Base-by-base conservation (phyloP, 2,329 filamentous ascomycete genomes). In the Coniochaeta pulveracea region DNA sequence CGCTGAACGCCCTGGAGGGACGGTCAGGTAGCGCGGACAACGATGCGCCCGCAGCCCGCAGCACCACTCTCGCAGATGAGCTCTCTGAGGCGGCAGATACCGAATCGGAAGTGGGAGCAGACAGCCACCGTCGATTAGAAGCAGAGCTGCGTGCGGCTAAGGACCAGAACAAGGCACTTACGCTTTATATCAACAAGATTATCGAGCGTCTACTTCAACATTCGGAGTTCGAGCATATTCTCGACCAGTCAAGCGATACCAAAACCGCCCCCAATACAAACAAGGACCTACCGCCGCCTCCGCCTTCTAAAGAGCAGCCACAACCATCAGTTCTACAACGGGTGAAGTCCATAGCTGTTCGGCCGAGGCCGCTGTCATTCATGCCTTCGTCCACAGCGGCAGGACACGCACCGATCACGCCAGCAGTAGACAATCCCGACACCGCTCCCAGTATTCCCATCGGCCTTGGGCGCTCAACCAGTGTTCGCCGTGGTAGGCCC, bases 181-280 rank as follows among this genome's bases (percentile, higher is more conserved):
- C 86, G 16, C 67, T 96, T 43, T 98, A 98, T 63, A 95, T 98
- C 65, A 94, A 96, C 72, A 93, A 91, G 63, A 96, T 98, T 55
- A 94, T 98, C 54, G 91, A 91, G 55, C 82, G 91, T 36, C 74
- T 98, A 27, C 71, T 98, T 40, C 83, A 93, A 52, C 84, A 95
- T 58, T 83, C 93, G 49, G 88, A 93, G 45, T 96, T 94, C 45
- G 89, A 98, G 60, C 78, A 85, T 40, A 93, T 96, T 39, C 68
- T 95, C 25, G 85, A 93, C 52, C 82, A 85, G 55, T 83, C 80
- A 7, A 73, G 74, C 33, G 73, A 80, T 36, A 61, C 65, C 42
- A 75, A 76, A 46, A 59, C 63, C 18, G 47, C 55, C 17, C 48
- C 43, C 19, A 71, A 81, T 49, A 71, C 66, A 23, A 80, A 91